Conservation (phyloP, 2,329 filamentous ascomycete species). For the Hypoxylon sp. region DNA sequence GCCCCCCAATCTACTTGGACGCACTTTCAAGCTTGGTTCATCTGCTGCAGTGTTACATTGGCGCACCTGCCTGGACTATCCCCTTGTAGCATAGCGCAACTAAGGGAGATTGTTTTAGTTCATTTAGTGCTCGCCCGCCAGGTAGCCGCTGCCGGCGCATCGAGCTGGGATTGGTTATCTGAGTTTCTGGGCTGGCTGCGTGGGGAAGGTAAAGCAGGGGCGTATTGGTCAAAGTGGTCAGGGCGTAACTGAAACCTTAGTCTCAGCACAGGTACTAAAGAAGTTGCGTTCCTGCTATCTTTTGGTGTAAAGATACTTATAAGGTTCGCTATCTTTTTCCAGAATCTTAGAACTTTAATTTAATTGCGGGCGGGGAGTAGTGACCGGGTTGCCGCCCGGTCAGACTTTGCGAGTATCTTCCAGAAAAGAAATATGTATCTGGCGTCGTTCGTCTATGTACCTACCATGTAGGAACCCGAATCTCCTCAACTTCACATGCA, state of each 20-base stretch:
- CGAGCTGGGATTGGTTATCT: slow-evolving; percentile 19
- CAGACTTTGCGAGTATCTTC: slow-evolving; percentile 14
- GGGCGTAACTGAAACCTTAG: slow-evolving; percentile 20
- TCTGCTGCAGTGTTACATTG: slow-evolving; percentile 22
- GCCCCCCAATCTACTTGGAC: slow-evolving; percentile 13
- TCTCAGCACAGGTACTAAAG: slow-evolving; percentile 6
- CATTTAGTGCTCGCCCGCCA: slow-evolving; percentile 24
- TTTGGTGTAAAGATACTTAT: slow-evolving; percentile 14
- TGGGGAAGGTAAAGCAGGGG: slow-evolving; percentile 32
- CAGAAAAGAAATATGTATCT: background rate
- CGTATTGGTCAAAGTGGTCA: slow-evolving; percentile 28
- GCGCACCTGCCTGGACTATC: slow-evolving; percentile 27
- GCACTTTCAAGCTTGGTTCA: slow-evolving; percentile 20
- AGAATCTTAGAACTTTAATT: slow-evolving; percentile 31
- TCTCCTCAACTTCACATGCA: slow-evolving; percentile 11
- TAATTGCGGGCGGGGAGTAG: slow-evolving; percentile 42
- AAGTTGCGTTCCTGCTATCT: slow-evolving; percentile 22
- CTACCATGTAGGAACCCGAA: slow-evolving; percentile 36
- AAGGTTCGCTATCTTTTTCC: slow-evolving; percentile 6
- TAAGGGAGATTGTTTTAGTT: slow-evolving; percentile 35
- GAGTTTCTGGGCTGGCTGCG: slow-evolving; percentile 12
- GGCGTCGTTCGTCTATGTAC: slow-evolving; percentile 17
- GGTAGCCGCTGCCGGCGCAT: slow-evolving; percentile 14
- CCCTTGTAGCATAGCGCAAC: slow-evolving; percentile 11
- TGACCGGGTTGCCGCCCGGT: slow-evolving; percentile 23